These are phyloP conservation scores for Hevea brasiliensis DNA, from an alignment of 345 rosid species.

Conservation along the genomic window DNA sequence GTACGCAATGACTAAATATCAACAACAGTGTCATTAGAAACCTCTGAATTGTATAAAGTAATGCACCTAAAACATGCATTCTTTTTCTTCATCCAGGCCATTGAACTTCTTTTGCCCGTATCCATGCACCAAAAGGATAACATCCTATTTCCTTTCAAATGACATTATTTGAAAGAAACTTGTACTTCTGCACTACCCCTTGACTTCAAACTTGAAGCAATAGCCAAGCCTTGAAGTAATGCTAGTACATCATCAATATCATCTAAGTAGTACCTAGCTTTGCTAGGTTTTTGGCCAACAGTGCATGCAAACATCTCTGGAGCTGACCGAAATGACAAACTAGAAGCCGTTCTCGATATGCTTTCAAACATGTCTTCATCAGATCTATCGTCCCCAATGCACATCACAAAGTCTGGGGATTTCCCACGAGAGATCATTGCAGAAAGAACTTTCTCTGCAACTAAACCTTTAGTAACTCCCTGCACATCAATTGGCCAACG, in stretches of 20 bases:
- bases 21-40: neutral
- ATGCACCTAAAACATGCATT: neutral
- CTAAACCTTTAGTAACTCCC: constrained; percentile 35
- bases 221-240: constrained; percentile 24
- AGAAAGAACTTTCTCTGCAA: constrained; percentile 29
- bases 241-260: constrained; percentile 26
- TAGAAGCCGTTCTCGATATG: constrained; percentile 13
- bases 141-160: neutral
- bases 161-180: constrained; percentile 3
- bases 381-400: constrained; percentile 35
- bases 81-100: neutral
- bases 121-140: neutral
- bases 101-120: neutral
- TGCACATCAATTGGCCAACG: constrained; percentile 12
- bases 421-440: constrained; percentile 19
- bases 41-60: neutral
- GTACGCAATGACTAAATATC: neutral
- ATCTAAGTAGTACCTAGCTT: constrained; percentile 34
- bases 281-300: constrained; percentile 38
- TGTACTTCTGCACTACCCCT: neutral
- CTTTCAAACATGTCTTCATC: constrained; percentile 39
- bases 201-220: constrained; percentile 11
- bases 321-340: constrained; percentile 5
- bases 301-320: constrained; percentile 35
- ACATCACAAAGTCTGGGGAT: constrained; percentile 30